Evolutionary conservation across 2,329 filamentous ascomycete species (phyloP).

Genomic region (Aspergillus neoniger): DNA sequence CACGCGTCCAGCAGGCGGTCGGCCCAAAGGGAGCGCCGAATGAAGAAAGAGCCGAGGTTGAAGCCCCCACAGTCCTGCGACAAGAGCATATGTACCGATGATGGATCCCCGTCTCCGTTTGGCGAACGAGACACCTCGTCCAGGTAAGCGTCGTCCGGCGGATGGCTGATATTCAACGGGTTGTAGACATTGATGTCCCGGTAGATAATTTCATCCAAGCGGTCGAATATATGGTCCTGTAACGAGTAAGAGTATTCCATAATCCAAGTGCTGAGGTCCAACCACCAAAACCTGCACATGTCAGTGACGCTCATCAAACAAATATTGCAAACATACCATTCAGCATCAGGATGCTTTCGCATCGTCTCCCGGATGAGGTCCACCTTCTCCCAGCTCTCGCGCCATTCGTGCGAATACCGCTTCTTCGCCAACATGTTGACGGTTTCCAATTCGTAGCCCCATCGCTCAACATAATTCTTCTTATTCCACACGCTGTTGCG

Average conservation of each 20-base stretch:
- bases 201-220: slow-evolving; percentile 73
- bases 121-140: slow-evolving; percentile 72
- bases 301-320: neutral
- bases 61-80: slow-evolving; percentile 95
- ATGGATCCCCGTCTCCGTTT: slow-evolving; percentile 72
- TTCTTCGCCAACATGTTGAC: slow-evolving; percentile 99
- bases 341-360: slow-evolving; percentile 90
- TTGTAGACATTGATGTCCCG: slow-evolving; percentile 97
- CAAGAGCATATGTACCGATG: slow-evolving; percentile 83
- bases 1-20: slow-evolving; percentile 90
- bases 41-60: slow-evolving; percentile 94
- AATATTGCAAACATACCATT: slow-evolving; percentile 68
- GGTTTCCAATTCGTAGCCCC: slow-evolving; percentile 95
- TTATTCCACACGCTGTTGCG: slow-evolving; percentile 96
- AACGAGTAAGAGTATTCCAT: slow-evolving; percentile 95
- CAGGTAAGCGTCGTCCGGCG: slow-evolving; percentile 71
- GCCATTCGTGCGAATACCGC: slow-evolving; percentile 97
- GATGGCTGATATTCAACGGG: slow-evolving; percentile 89
- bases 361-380: slow-evolving; percentile 87
- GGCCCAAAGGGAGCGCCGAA: slow-evolving; percentile 82
- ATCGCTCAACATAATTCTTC: slow-evolving; percentile 77
- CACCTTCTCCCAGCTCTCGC: slow-evolving; percentile 99
- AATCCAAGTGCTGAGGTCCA: slow-evolving; percentile 95
- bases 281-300: slow-evolving; percentile 88
- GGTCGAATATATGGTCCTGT: slow-evolving; percentile 85